phyloP scores from a whole-genome alignment of 257 asterid genomes.

The Salvia hispanica region DNA sequence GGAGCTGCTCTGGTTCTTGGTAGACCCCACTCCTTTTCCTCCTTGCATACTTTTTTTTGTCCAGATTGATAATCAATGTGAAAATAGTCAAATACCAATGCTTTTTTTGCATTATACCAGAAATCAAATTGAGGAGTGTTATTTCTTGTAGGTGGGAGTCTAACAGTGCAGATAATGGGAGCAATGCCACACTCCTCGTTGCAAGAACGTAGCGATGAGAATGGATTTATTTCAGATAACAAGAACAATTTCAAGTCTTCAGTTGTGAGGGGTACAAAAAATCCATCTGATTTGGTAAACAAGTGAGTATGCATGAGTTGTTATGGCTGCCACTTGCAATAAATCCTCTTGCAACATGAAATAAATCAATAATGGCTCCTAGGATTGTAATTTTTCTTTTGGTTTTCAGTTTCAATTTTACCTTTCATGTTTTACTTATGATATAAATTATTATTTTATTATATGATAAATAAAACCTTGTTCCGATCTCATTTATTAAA shows the following conservation, averaged over 20 bases:
- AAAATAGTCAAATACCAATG: too few species aligned
- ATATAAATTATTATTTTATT: too few species aligned
- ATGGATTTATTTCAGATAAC: conserved; percentile 33
- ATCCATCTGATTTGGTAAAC: conserved; percentile 38
- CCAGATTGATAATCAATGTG: background rate
- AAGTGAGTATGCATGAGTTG: conserved; percentile 32
- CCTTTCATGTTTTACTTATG: too few species aligned
- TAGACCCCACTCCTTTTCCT: conserved; percentile 33
- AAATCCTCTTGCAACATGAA: background rate
- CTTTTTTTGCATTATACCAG: too few species aligned
- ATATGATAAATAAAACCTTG: too few species aligned
- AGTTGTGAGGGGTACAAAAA: conserved; percentile 37
- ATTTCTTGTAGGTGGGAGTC: conserved; percentile 62
- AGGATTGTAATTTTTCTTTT: too few species aligned
- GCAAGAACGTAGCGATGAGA: conserved; percentile 13
- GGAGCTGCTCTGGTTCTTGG: conserved; percentile 82
- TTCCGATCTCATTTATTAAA: too few species aligned
- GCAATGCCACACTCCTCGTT: conserved; percentile 40
- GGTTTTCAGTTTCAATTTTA: too few species aligned
- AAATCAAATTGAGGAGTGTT: too few species aligned
- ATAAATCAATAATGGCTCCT: too few species aligned
- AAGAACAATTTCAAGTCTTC: conserved; percentile 33
- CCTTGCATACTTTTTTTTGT: background rate
- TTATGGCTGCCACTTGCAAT: background rate
- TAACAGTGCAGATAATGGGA: conserved; percentile 73